A percentile compares a stretch with the other conserved stretches of the same genome.
These are phyloP conservation scores for Phytophthora hibernalis DNA, from an alignment of 352 stramenopile genomes.

Conservation along the genomic window DNA sequence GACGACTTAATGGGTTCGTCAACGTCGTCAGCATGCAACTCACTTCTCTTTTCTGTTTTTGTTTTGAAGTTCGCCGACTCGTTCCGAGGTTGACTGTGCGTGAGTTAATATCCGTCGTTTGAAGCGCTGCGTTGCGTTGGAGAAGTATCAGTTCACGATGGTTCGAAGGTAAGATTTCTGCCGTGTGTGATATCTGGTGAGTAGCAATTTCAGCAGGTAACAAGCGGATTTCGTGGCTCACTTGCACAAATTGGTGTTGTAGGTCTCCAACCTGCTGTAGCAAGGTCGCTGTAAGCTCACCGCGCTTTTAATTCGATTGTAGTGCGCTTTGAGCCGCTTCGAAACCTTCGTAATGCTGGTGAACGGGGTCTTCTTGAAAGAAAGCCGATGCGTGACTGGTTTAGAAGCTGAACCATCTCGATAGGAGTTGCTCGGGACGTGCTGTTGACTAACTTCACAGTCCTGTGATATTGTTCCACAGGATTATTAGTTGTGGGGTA, in stretches of 20 bases:
- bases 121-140: background rate
- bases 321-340: constrained; percentile 12
- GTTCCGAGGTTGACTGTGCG: background rate
- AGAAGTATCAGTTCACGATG: too few relatives aligned
- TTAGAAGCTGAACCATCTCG: constrained; percentile 7
- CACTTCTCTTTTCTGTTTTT: background rate
- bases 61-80: background rate
- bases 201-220: too few relatives aligned
- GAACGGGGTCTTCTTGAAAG: background rate
- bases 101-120: background rate
- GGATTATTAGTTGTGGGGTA: constrained; percentile 6
- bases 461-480: constrained; percentile 15
- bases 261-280: background rate
- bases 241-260: background rate
- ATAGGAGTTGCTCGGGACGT: constrained; percentile 3
- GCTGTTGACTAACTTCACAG: constrained; percentile 6
- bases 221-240: background rate
- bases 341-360: constrained; percentile 1
- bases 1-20: constrained; percentile 7
- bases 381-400: constrained; percentile 11
- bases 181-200: too few relatives aligned
- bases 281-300: background rate
- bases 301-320: constrained; percentile 10
- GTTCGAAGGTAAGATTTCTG: too few relatives aligned
- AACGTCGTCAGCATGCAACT: background rate